Base-by-base conservation (phyloP, 108 stramenopile species). In the Skeletonema marinoi region DNA sequence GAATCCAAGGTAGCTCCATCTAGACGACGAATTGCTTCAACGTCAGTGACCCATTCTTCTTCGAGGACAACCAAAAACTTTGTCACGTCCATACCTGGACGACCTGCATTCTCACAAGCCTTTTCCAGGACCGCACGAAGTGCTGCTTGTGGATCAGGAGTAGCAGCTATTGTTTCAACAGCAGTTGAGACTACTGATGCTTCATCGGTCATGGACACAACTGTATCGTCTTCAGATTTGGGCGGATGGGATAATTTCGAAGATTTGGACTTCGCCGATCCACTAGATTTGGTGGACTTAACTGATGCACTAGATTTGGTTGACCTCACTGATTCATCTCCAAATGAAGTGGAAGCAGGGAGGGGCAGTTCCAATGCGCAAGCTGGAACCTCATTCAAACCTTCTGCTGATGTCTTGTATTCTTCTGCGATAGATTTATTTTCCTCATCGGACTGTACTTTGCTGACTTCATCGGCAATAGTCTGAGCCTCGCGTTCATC, bases 11-110 rank as follows among this genome's bases (percentile, higher is more conserved):
- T 73, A n/a, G 58, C 68, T 21, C 72, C 62, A 60, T 83, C 82
- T 32, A 83, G 62, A 50, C 82, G 76, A 16, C 82, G 61, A 32
- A 83, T 63, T 2, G 76, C 72, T 44, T 83, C 82, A 14, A 83
- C 82, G 39, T 83, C 82, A 58, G 82, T 83, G 31, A 83, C 82
- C 82, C 82, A 83, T 35, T 83, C 82, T 36, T 83, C 82, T 74
- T 71, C 77, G 42, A 83, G 51, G 29, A 68, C 66, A 17, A 48
- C 73, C 46, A 78, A 19, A 58, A 60, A 77, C 38, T 68, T 35
- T 14, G 76, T 73, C 11, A 83, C 73, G 63, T 83, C 82, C 63
- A 77, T 60, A n/a, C 73, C 82, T 39, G 36, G 17, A 16, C 77
- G 82, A 31, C 82, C 82, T 16, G 71, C 76, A 59, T 83, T 83